These are phyloP conservation scores for Symbiotaphrina buchneri DNA, from an alignment of 495 filamentous ascomycete genomes.

Conservation along the genomic window DNA sequence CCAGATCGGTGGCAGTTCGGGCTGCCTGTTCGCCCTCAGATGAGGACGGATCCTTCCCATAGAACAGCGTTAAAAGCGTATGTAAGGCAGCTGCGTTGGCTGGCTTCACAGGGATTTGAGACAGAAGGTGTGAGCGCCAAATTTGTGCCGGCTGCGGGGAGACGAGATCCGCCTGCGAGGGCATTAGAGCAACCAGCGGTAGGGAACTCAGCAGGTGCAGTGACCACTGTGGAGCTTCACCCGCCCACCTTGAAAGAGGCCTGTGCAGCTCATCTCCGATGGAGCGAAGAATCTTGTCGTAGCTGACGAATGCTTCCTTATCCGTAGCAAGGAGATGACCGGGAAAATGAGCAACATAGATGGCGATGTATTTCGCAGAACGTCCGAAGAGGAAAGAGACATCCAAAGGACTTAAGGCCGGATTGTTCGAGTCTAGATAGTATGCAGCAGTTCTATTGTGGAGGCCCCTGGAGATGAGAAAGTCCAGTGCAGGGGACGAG, in stretches of 20 bases:
- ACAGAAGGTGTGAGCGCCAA: slow-evolving; percentile 20
- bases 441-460: slow-evolving; percentile 25
- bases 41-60: slow-evolving; percentile 22
- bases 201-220: slow-evolving; percentile 31
- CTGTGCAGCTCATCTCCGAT: slow-evolving; percentile 17
- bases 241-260: slow-evolving; percentile 20
- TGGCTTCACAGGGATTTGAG: slow-evolving; percentile 23
- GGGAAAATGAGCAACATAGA: slow-evolving; percentile 29
- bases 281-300: slow-evolving; percentile 22
- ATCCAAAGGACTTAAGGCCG: slow-evolving; percentile 24
- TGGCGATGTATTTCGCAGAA: slow-evolving; percentile 31
- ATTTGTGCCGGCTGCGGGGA: not conserved
- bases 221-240: slow-evolving; percentile 25
- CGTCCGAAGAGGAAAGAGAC: slow-evolving; percentile 25
- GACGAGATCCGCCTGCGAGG: slow-evolving; percentile 7
- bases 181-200: slow-evolving; percentile 29
- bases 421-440: slow-evolving; percentile 24
- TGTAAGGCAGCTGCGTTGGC: slow-evolving; percentile 29
- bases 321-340: slow-evolving; percentile 28
- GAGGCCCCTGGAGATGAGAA: slow-evolving; percentile 24
- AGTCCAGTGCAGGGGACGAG: slow-evolving; percentile 30
- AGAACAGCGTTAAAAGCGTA: slow-evolving; percentile 29
- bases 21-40: slow-evolving; percentile 4
- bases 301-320: too few relatives aligned
- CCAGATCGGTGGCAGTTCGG: slow-evolving; percentile 21